Conservation (phyloP, 805 yeast species). For the Myxozyma neotropica region DNA sequence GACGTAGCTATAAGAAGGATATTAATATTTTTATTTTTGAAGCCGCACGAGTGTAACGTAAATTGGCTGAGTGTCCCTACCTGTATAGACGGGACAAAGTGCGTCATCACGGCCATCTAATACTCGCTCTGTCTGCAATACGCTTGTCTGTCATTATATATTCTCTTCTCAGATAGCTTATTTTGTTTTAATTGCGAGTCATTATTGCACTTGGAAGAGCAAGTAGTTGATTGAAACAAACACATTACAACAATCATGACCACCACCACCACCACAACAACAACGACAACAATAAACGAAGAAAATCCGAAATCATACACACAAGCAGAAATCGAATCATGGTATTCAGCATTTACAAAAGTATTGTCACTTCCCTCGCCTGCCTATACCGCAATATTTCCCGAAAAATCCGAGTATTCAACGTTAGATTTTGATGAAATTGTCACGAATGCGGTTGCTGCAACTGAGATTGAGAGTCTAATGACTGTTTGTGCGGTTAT, state of each 20-base stretch:
- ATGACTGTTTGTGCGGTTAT: background rate
- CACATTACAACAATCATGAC: background rate
- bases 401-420: background rate
- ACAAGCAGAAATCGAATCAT: background rate
- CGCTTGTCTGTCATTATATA: too few species aligned
- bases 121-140: too few species aligned
- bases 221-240: too few species aligned
- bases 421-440: constrained; percentile 1
- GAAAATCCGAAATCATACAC: background rate
- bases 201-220: too few species aligned
- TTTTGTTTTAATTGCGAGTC: too few species aligned
- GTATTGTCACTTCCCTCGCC: background rate
- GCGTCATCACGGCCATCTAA: too few species aligned
- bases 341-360: background rate
- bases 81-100: too few species aligned
- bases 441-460: background rate
- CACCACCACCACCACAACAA: background rate
- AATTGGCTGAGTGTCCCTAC: too few species aligned
- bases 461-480: background rate
- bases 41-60: too few species aligned
- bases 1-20: too few species aligned
- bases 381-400: background rate
- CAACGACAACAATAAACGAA: background rate
- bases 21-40: too few species aligned
- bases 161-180: too few species aligned